Evolutionary conservation across 768 basidiomycete species (phyloP), one percentile per base, ranked within the genome.

Genomic region (Trametes cingulata): DNA sequence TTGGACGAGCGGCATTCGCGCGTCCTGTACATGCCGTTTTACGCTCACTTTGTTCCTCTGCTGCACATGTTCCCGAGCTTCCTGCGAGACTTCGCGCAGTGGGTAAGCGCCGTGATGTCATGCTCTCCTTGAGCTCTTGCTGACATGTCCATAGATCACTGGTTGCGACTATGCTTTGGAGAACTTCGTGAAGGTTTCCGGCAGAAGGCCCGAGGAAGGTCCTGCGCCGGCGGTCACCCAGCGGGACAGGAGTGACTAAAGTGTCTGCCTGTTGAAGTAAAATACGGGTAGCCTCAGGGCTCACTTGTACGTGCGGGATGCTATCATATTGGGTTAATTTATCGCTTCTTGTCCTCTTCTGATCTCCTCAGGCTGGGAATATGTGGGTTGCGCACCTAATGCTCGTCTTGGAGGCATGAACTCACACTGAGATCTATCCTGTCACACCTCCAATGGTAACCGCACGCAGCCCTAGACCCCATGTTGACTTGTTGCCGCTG

Each of bases 1-100:
- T 71, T 97, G 52, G 91, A 97, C 71, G 84, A 85, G 48, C 87
- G 90, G 62, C 86, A 95, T 66, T 89, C 88, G 14, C 81, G 82
- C 59, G 82, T 78, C 19, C 82, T 95, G 60, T 74, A 83, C 64
- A 66, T 92, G 63, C 94, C 94, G 15, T 88, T 91, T 72, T 92
- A 85, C 65, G 78, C 79, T 14, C 77, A 90, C 67, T 81, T 86
- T 27, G 74, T 80, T 36, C 85, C 86, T 42, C 77, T 77, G 61
- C 65, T 90, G 60, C 73, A 73, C 50, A 69, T 84, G 58, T 72
- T 90, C 56, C 91, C 91, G 7, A 90, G 87, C 68, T 93, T 86
- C 72, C 51, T 85, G 50, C 77, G 87, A 56, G 94, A 95, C 73
- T 75, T 92, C 41, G 76, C 77, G 8, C 89, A 93, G 76, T 88